A percentile compares a stretch with the other conserved stretches of the same genome.
Evolutionary conservation across 106 monocot species (phyloP).

Genomic region (Ottelia alismoides): DNA sequence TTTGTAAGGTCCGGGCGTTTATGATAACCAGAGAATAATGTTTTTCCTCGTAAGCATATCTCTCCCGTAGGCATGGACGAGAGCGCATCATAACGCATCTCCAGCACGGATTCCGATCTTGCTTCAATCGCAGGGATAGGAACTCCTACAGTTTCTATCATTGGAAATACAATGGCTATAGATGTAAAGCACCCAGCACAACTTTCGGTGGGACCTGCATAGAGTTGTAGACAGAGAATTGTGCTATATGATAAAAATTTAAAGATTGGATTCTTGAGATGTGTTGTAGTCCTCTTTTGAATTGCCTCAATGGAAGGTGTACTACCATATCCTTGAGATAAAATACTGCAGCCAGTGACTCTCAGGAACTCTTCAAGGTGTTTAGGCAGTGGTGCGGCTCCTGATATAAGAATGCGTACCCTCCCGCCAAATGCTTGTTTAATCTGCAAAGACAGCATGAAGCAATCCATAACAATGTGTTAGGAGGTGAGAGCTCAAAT

Average conservation of each 20-base stretch:
- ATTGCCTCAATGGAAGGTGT: background rate
- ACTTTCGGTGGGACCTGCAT: slow-evolving; percentile 84
- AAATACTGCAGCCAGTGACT: slow-evolving; percentile 60
- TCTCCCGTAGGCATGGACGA: slow-evolving; percentile 72
- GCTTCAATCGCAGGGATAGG: slow-evolving; percentile 79
- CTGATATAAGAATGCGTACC: slow-evolving; percentile 75
- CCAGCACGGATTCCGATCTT: slow-evolving; percentile 72
- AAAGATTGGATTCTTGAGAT: background rate
- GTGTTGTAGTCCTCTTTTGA: background rate
- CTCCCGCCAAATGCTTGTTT: slow-evolving; percentile 83
- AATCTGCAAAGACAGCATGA: slow-evolving; percentile 26
- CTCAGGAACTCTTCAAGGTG: slow-evolving; percentile 91
- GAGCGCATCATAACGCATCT: slow-evolving; percentile 91
- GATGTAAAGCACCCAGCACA: slow-evolving; percentile 86
- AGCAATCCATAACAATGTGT: background rate
- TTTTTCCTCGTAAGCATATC: slow-evolving; percentile 81
- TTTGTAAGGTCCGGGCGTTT: slow-evolving; percentile 61
- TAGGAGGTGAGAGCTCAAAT: background rate
- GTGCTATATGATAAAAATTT: background rate
- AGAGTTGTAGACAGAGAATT: background rate
- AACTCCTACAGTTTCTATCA: slow-evolving; percentile 80
- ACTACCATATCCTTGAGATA: slow-evolving; percentile 93
- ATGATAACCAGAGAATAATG: slow-evolving; percentile 88
- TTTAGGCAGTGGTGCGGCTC: slow-evolving; percentile 75
- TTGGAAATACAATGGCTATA: slow-evolving; percentile 73